Percentiles rank a stretch among this genome's conserved stretches.
Evolutionary conservation across 176 grass and related monocot genomes (phyloP).

Genomic region (Juncus effusus): DNA sequence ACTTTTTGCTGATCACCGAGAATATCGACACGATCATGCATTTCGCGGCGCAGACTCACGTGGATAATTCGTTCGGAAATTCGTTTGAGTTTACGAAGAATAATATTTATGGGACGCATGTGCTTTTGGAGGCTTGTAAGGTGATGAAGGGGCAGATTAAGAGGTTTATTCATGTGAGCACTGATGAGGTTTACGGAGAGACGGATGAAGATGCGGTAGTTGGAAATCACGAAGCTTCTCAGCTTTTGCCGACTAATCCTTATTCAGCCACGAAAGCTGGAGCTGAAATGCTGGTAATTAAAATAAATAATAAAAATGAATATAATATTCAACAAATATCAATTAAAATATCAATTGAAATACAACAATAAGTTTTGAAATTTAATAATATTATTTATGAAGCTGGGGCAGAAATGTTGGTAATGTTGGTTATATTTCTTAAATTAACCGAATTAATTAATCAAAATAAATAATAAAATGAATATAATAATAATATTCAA

Average conservation of each 20-base stretch:
- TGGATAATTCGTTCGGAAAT: slow-evolving; percentile 88
- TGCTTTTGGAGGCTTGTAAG: slow-evolving; percentile 85
- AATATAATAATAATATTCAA: too few relatives aligned
- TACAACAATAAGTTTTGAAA: too few relatives aligned
- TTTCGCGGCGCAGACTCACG: slow-evolving; percentile 80
- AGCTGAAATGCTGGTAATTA: slow-evolving; percentile 71
- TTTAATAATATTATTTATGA: too few relatives aligned
- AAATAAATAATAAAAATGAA: too few relatives aligned
- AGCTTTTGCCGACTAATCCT: slow-evolving; percentile 75
- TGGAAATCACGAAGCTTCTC: slow-evolving; percentile 81
- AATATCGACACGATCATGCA: slow-evolving; percentile 92
- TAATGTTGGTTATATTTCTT: too few relatives aligned
- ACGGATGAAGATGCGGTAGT: slow-evolving; percentile 74
- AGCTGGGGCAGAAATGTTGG: too few relatives aligned
- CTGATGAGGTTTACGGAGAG: slow-evolving; percentile 88
- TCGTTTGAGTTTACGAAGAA: slow-evolving; percentile 89
- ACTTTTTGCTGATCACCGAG: slow-evolving; percentile 82
- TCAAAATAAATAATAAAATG: too few relatives aligned
- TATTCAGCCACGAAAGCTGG: slow-evolving; percentile 88
- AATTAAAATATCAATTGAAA: too few relatives aligned
- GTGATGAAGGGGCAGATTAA: slow-evolving; percentile 62
- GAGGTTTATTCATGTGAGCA: slow-evolving; percentile 87
- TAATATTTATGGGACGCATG: slow-evolving; percentile 80
- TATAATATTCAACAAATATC: too few relatives aligned
- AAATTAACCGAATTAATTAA: too few relatives aligned